Base-by-base conservation (phyloP, 805 yeast species). In the Cyberlindnera japonica region DNA sequence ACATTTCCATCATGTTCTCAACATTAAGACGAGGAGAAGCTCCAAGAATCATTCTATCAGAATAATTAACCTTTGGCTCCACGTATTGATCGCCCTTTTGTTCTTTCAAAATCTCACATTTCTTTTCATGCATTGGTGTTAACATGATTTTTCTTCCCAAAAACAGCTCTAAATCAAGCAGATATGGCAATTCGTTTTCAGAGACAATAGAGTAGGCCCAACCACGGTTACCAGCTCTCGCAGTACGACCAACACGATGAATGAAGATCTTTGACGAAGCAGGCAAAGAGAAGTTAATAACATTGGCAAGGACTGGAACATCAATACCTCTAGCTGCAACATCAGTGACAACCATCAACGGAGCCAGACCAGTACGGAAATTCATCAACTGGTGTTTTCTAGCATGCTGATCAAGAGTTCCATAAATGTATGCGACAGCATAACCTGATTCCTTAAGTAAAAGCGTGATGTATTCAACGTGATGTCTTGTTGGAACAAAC, bases 311-410 rank as follows among this genome's bases (percentile, higher is more conserved):
- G 41, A 93, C 81, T 0, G 99, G 99, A 50, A 93, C 87, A 77
- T 95, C 99, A 47, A 93, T 89, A 80, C 99, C 99, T 71, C 99
- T 82, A 2, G 99, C 99, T 19, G 96, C 96, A 49, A 87, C 98
- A 70, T 93, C 99, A 1, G 99, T 93, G 40, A 93, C 99, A 9
- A 93, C 97, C 60, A 93, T 64, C n/a, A 93, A 61, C 22, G 85
- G 79, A 5, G 96, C 79, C 33, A 84, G 68, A 1, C 97, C 99
- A 2, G 81, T 69, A 53, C 96, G 71, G 64, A 93, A 93, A 51
- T 88, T 81, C 56, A 82, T 74, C 37, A 93, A 68, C 59, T 93
- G 98, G 52, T 84, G 82, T 45, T 82, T 81, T 72, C 99, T 82
- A 1, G 99, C 99, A 53, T 79, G 82, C 59, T 93, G 99, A 64